Evolutionary conservation across 2,329 filamentous ascomycete species (phyloP).

Genomic region (Colletotrichum truncatum): DNA sequence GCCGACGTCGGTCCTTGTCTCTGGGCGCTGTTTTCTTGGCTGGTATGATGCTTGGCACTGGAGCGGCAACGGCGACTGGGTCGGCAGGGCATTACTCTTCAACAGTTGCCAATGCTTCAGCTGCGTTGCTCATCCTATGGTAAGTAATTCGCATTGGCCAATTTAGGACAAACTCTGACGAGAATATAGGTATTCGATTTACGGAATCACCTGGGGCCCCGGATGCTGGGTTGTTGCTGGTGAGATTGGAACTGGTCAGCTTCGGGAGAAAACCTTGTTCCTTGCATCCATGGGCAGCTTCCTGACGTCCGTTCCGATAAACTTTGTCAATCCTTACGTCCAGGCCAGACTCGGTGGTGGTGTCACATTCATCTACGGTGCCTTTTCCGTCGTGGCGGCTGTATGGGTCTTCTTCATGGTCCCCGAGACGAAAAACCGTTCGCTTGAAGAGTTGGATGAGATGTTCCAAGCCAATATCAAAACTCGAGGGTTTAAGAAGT

Average conservation of each 20-base stretch:
- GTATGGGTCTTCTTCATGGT: slow-evolving; percentile 25
- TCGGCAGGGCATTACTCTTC: background rate
- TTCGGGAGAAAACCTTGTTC: slow-evolving; percentile 28
- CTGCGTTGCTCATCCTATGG: background rate
- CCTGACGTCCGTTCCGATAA: slow-evolving; percentile 19
- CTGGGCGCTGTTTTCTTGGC: background rate
- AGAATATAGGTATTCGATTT: background rate
- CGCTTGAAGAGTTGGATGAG: slow-evolving; percentile 33
- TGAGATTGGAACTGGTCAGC: slow-evolving; percentile 28
- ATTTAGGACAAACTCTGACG: background rate
- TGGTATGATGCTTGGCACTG: background rate
- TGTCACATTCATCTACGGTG: slow-evolving; percentile 35
- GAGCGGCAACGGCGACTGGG: background rate
- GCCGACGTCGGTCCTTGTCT: slow-evolving; percentile 16
- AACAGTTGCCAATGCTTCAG: slow-evolving; percentile 1
- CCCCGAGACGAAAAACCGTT: slow-evolving; percentile 17
- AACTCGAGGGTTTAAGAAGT: slow-evolving; percentile 9
- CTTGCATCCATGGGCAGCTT: slow-evolving; percentile 25
- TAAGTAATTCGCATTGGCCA: background rate
- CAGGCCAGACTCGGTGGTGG: slow-evolving; percentile 31
- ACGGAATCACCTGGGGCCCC: background rate
- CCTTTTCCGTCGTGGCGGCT: slow-evolving; percentile 31
- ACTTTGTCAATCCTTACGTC: slow-evolving; percentile 32
- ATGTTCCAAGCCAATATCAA: slow-evolving; percentile 28
- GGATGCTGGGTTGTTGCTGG: slow-evolving; percentile 6